These are phyloP conservation scores for Fremontodendron californicum DNA, from an alignment of 345 rosid species.

Conservation along the genomic window DNA sequence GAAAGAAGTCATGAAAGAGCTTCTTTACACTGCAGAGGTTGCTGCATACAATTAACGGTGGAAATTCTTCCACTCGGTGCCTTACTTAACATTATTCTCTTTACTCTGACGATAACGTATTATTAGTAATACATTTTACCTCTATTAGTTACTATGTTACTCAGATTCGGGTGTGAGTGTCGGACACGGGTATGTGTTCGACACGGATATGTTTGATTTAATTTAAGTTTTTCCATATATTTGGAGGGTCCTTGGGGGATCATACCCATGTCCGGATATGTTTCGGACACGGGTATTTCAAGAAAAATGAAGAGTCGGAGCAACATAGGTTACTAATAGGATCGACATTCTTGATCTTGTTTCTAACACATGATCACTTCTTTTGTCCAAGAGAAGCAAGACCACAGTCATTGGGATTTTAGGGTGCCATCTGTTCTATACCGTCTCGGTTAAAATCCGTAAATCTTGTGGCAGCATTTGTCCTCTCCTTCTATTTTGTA, in stretches of 20 bases:
- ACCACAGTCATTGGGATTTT: neutral
- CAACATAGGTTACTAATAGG: no score
- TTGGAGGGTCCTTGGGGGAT: no score
- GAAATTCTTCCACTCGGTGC: no score
- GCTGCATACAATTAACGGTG: neutral
- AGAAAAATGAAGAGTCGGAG: no score
- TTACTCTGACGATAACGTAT: neutral
- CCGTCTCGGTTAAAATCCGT: neutral
- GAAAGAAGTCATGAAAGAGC: neutral
- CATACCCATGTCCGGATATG: no score
- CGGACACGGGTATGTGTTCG: no score
- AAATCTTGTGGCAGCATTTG: slow-evolving; percentile 4
- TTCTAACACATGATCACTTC: neutral
- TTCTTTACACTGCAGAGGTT: slow-evolving; percentile 5
- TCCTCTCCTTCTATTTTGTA: neutral
- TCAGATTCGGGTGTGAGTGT: no score
- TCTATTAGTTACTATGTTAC: neutral
- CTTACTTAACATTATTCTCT: neutral
- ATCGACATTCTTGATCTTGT: neutral
- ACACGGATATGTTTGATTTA: no score
- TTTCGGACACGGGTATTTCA: no score
- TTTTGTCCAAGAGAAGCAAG: neutral
- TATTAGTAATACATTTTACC: neutral
- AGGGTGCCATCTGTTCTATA: neutral
- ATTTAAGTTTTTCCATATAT: no score